Evolutionary conservation across 1,284 basidiomycete species (phyloP), one percentile per base, ranked within the genome.

Genomic region (Ustilago vetiveriae): DNA sequence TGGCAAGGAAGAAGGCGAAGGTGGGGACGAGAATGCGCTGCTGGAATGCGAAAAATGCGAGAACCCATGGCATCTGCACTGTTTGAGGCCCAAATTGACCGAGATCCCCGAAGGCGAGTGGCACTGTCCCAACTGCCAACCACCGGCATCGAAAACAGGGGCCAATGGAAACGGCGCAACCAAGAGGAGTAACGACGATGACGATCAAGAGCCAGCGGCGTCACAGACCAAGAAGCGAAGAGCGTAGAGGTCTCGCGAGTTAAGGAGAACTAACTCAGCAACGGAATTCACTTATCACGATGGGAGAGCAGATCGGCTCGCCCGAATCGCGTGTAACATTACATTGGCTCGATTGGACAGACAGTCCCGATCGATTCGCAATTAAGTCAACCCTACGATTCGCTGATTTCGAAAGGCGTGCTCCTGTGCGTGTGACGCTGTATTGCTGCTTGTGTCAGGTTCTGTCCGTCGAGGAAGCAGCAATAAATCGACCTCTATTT

Each of bases 1-100:
- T 79, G 83, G 84, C 37, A 24, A 83, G 92, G 40, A 94, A 70
- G 93, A 95, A 4, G 62, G 62, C 9, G 55, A 58, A 24, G 62
- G 62, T 17, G 62, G 62, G 5, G 62, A 68, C 24, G 57, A 69
- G 9, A 64, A 78, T 32, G 70, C 67, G 22, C 49, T 80, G 51
- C 63, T 82, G 29, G 80, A 80, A 49, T 82, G 80, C 90, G 64
- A 60, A 85, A 75, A 73, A 90, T 98, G 94, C 81, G 94, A 97
- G 78, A 86, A 87, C 41, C 92, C 93, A 0, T 96, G 90, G 81
- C 94, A 98, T 81, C 84, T 91, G 13, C 85, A 85, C 4, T 98
- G 94, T 81, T 86, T 95, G 43, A 83, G 85, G 29, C 94, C 93
- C 7, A 91, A 92, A 3, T 83, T 98, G 44, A 80, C 84, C 14